Conservation (phyloP, 2,329 filamentous ascomycete species). For the Penicillium rolfsii region DNA sequence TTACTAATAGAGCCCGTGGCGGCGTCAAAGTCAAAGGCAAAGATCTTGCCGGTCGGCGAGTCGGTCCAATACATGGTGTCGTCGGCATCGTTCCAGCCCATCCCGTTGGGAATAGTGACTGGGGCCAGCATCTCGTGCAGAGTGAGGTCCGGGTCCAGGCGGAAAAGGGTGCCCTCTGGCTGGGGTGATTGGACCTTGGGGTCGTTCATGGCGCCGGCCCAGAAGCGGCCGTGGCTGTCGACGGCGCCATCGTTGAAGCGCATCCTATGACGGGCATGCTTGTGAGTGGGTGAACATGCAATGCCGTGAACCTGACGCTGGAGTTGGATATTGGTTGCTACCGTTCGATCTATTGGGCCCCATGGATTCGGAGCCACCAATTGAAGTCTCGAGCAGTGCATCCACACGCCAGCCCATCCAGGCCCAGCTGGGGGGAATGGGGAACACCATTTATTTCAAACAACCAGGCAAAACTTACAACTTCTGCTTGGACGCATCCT, state of each 20-base stretch:
- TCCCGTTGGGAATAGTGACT: conserved; percentile 81
- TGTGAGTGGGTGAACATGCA: background rate
- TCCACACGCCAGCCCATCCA: background rate
- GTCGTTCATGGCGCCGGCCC: conserved; percentile 86
- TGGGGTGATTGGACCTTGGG: conserved; percentile 61
- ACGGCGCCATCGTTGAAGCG: conserved; percentile 80
- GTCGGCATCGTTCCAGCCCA: conserved; percentile 75
- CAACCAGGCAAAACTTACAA: background rate
- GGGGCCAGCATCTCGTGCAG: conserved; percentile 63
- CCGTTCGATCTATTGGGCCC: background rate
- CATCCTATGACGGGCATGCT: conserved; percentile 43
- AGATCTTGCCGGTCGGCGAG: conserved; percentile 71
- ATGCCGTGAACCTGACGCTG: background rate
- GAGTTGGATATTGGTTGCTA: background rate
- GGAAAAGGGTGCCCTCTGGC: conserved; percentile 69
- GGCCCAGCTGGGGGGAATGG: background rate
- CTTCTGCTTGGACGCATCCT: conserved; percentile 24
- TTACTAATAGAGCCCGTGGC: conserved; percentile 68
- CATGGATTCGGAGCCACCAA: background rate
- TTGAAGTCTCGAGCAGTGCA: background rate
- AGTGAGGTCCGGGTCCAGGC: conserved; percentile 66
- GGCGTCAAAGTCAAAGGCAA: conserved; percentile 72
- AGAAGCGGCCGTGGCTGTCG: conserved; percentile 79
- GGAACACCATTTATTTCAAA: background rate
- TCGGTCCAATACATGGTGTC: conserved; percentile 83